phyloP scores from a whole-genome alignment of 495 filamentous ascomycete species.

The Penicillium cosmopolitanum region DNA sequence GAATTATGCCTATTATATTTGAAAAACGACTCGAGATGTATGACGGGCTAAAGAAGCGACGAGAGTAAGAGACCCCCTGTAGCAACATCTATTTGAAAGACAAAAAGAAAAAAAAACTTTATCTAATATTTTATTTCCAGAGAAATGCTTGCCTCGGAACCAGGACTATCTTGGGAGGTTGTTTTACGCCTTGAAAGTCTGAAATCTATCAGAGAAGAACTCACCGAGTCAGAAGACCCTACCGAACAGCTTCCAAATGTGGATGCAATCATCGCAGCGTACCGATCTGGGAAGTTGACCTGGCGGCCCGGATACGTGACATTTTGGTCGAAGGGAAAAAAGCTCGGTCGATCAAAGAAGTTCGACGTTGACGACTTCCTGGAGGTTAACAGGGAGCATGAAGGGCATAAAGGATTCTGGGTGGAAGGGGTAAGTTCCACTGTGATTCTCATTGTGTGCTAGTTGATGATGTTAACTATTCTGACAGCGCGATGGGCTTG shows the following conservation, averaged over 20 bases:
- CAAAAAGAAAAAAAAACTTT: too few relatives aligned
- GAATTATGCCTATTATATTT: neutral
- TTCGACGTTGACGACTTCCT: neutral
- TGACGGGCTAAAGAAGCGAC: neutral
- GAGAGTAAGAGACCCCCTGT: neutral
- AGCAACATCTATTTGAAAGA: too few relatives aligned
- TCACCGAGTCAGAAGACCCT: conserved; percentile 8
- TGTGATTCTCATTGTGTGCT: neutral
- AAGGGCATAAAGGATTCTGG: neutral
- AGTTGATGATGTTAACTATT: neutral
- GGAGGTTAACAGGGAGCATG: neutral
- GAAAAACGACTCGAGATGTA: neutral
- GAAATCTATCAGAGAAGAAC: neutral
- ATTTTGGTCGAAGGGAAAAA: neutral
- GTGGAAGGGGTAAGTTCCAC: conserved; percentile 45
- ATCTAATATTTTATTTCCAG: neutral
- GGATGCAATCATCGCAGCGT: neutral
- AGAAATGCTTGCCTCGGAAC: neutral
- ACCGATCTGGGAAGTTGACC: neutral
- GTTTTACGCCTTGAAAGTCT: neutral
- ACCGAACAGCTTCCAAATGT: neutral
- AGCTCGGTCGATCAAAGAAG: neutral
- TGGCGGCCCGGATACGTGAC: neutral
- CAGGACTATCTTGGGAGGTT: neutral
- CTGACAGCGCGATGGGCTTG: neutral